Evolutionary conservation across 306 rosid genomes (phyloP).

Genomic region (Castanea mollissima): DNA sequence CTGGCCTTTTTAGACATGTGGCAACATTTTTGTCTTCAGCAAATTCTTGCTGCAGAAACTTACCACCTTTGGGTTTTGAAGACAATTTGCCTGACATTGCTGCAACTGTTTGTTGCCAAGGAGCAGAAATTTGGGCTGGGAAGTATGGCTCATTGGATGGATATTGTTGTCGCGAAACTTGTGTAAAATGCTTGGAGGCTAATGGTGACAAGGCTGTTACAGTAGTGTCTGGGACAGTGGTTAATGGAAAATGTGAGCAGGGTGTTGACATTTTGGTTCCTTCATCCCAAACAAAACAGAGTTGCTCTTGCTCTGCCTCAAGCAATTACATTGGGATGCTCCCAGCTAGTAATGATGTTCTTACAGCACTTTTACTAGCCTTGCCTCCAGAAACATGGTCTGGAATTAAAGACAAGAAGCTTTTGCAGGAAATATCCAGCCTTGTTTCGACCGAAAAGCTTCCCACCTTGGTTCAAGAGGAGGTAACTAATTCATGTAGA

Average conservation of each 20-base stretch:
- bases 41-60: constrained; percentile 38
- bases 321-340: constrained; percentile 47
- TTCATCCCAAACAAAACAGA: constrained; percentile 42
- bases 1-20: constrained; percentile 69
- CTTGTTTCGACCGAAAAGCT: constrained; percentile 68
- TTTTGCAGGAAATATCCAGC: constrained; percentile 52
- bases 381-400: constrained; percentile 80
- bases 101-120: constrained; percentile 85
- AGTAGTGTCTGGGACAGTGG: constrained; percentile 71
- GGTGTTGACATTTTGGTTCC: constrained; percentile 82
- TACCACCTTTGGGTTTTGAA: constrained; percentile 21
- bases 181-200: constrained; percentile 57
- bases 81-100: constrained; percentile 64
- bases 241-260: constrained; percentile 57
- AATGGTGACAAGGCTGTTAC: constrained; percentile 64
- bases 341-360: constrained; percentile 76
- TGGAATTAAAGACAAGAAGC: constrained; percentile 56
- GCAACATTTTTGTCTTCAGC: constrained; percentile 44
- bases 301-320: constrained; percentile 48
- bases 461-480: constrained; percentile 88
- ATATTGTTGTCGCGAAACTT: constrained; percentile 70
- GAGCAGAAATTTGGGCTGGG: constrained; percentile 77
- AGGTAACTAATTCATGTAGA: constrained; percentile 46
- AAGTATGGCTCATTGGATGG: constrained; percentile 34
- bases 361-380: constrained; percentile 80